Conservation (phyloP, 768 basidiomycete species). For the Hirschioporus abietinus region DNA sequence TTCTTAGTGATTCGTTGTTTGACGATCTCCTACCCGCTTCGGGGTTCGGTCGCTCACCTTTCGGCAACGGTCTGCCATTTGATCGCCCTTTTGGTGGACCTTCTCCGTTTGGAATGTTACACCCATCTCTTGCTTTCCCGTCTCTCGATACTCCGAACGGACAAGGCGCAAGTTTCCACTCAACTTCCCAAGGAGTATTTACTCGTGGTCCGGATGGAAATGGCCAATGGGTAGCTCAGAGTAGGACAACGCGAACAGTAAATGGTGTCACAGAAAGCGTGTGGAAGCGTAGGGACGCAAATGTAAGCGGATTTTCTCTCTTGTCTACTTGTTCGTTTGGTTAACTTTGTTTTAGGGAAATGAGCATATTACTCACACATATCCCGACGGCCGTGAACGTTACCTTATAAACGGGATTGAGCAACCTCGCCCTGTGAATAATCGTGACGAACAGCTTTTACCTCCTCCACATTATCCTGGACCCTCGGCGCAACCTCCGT, state of each 20-base stretch:
- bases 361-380: conserved; percentile 61
- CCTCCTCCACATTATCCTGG: conserved; percentile 8
- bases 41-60: conserved; percentile 9
- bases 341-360: conserved; percentile 48
- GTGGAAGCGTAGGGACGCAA: conserved; percentile 49
- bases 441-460: conserved; percentile 5
- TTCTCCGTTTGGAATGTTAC: conserved; percentile 17
- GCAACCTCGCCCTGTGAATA: conserved; percentile 19
- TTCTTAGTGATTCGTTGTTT: conserved; percentile 24
- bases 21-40: conserved; percentile 7
- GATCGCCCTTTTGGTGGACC: conserved; percentile 20
- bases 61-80: background rate
- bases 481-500: background rate
- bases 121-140: background rate
- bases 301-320: conserved; percentile 36
- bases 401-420: conserved; percentile 65
- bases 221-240: conserved; percentile 49
- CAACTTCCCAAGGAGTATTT: conserved; percentile 4
- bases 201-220: conserved; percentile 17
- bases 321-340: no score
- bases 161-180: background rate
- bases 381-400: conserved; percentile 61
- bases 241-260: conserved; percentile 47
- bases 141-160: conserved; percentile 4
- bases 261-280: conserved; percentile 65